Percentiles rank a stretch among this genome's conserved stretches.
phyloP scores from a whole-genome alignment of 179 eudicot genomes.

The Heliamphora pulchella region DNA sequence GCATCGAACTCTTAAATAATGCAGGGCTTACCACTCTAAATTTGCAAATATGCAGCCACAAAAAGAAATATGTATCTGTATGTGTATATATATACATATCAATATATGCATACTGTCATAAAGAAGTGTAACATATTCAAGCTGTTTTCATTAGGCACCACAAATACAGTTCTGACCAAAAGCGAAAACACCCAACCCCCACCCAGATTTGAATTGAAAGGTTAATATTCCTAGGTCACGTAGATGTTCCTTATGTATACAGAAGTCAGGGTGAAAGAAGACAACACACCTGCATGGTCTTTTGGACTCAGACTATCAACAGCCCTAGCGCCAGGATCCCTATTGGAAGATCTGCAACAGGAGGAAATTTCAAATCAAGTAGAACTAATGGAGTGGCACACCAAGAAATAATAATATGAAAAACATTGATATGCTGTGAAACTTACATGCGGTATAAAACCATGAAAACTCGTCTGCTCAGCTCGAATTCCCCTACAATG shows the following conservation, averaged over 20 bases:
- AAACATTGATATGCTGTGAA: background rate
- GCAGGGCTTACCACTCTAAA: background rate
- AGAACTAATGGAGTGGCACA: background rate
- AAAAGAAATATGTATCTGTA: background rate
- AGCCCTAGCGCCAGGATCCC: slow-evolving; percentile 74
- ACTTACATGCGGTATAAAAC: slow-evolving; percentile 82
- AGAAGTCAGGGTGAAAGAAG: slow-evolving; percentile 12
- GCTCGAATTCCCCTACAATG: slow-evolving; percentile 83
- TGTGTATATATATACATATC: no score
- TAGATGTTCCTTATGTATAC: background rate
- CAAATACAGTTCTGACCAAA: background rate
- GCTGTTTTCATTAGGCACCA: background rate
- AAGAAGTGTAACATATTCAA: background rate
- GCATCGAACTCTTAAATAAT: background rate
- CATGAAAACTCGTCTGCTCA: slow-evolving; percentile 86
- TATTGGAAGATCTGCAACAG: slow-evolving; percentile 68
- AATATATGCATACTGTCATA: background rate
- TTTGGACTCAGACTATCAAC: slow-evolving; percentile 61
- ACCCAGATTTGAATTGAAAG: background rate
- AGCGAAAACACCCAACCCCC: background rate
- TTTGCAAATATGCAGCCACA: background rate
- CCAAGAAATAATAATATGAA: background rate
- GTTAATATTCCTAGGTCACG: background rate
- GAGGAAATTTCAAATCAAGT: slow-evolving; percentile 7
- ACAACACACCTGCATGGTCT: slow-evolving; percentile 74